Evolutionary conservation across 1,139 yeast genomes (phyloP), one percentile per base, ranked within the genome.

Genomic region (Spathaspora sp.): DNA sequence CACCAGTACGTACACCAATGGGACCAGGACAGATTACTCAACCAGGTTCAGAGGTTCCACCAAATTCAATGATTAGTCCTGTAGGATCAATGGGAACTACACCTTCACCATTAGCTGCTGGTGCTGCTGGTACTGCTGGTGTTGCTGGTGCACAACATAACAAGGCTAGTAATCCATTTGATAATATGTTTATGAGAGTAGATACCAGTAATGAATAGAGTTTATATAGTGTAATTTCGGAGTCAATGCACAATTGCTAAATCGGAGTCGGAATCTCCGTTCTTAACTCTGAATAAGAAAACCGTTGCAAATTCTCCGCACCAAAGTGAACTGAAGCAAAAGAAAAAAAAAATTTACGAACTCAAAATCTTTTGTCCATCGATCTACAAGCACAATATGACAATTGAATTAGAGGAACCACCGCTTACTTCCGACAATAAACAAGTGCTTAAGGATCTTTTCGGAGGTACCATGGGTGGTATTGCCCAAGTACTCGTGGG

Each of bases 401-500:
- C 75, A 16, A 60, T 74, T 42, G 79, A 74, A 54, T 61, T 74
- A 44, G 81, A 78, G 60, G 82, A 78, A 54, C 76, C 77, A 8
- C 67, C 71, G 15, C 61, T 73, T 41, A 59, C 64, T 7, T 63
- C 63, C 41, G 67, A 70, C 48, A 68, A 74, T 57, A 55, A 61
- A 43, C 82, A 90, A 56, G 93, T 89, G 2, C 59, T 76, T 27
- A 90, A 89, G 60, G 97, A 91, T 63, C 78, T 91, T 44, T 72
- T 87, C 51, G 95, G 95, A 5, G 98, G 97, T 9, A 90, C 97
- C 29, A 77, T 88, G 60, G 97, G 97, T 50, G 98, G 98, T 49
- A 81, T 91, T 41, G 90, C 97, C 13, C 98, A 91, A 68, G 97
- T 91, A 11, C 72, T 91, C 41, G 89, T 86, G n/a, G 97, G 97